Evolutionary conservation across 2,329 filamentous ascomycete species (phyloP), one percentile per base, ranked within the genome.

Genomic region (Colletotrichum theobromicola): DNA sequence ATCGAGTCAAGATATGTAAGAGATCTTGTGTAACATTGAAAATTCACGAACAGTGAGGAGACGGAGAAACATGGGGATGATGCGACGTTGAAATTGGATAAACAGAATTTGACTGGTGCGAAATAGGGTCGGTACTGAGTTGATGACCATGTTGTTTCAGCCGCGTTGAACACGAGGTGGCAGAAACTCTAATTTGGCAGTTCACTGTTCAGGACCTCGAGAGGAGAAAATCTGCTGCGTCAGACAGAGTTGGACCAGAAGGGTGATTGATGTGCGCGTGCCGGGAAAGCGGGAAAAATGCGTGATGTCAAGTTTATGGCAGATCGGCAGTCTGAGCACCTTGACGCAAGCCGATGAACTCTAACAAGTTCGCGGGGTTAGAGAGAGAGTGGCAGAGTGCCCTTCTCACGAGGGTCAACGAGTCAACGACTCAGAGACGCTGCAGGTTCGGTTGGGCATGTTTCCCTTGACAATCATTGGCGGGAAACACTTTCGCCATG

Each of bases 31-130:
- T 35, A 34, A 64, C 50, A 18, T 34, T 24, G 2, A 9, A 6
- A 16, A n/a, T 16, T 16, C 21, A 32, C 7, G 5, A 42, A 50
- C 42, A 13, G 16, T 7, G 42, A 8, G 15, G 21, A 30, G 24
- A 65, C 32, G 37, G 62, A 65, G 21, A 63, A 74, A 46, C 26
- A 30, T 15, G 24, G 60, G 60, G 18, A 35, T 16, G 62, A 42
- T 37, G 42, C 67, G 37, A 62, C 72, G 61, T 66, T 62, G 61
- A n/a, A 57, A 57, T 66, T 66, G 62, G 18, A 62, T 26, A n/a
- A 18, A 28, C n/a, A 55, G 24, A 35, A 53, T 71, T 60, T 50
- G 67, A 74, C 67, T 74, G 61, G 71, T 74, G 72, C 72, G 15
- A 66, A 65, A 66, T 74, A 35, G 28, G 15, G 30, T 61, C 62